phyloP scores from a whole-genome alignment of 225 moss, liverwort and hornwort species.

The Neckera pumila region DNA sequence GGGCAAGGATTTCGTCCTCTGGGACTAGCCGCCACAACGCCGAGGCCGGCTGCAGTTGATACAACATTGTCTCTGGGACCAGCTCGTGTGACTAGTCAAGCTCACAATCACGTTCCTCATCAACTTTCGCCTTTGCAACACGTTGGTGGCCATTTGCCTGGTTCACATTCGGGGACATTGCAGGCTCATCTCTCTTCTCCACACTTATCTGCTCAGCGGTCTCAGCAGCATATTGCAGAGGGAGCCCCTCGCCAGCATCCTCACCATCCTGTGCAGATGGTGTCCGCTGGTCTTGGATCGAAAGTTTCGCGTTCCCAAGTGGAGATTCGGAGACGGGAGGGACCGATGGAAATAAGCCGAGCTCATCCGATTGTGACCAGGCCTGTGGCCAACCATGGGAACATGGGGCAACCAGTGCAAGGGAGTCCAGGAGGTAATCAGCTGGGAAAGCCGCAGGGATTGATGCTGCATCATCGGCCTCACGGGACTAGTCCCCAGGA shows the following conservation, averaged over 20 bases:
- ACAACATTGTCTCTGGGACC: conserved; percentile 31
- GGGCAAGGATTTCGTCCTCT: conserved; percentile 32
- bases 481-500: conserved; percentile 36
- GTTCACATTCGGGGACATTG: conserved; percentile 5
- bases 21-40: background rate
- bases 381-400: conserved; percentile 38
- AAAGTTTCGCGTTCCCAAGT: conserved; percentile 31
- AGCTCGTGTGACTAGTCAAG: conserved; percentile 6
- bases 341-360: conserved; percentile 14
- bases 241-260: conserved; percentile 26
- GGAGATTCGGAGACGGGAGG: conserved; percentile 30
- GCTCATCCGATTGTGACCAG: conserved; percentile 35
- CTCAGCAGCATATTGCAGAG: conserved; percentile 1
- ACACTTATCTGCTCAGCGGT: conserved; percentile 10
- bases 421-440: conserved; percentile 15
- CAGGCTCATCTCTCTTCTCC: conserved; percentile 9
- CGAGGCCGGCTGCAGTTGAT: conserved; percentile 12
- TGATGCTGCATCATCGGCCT: conserved; percentile 26
- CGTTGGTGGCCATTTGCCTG: background rate
- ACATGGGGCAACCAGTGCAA: conserved; percentile 16
- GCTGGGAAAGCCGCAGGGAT: conserved; percentile 30
- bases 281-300: conserved; percentile 3
- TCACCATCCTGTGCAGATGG: conserved; percentile 13
- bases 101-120: conserved; percentile 1
- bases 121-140: conserved; percentile 25